Evolutionary conservation across 2,329 filamentous ascomycete species (phyloP), one percentile per base, ranked within the genome.

Genomic region (Aureobasidium sp.): DNA sequence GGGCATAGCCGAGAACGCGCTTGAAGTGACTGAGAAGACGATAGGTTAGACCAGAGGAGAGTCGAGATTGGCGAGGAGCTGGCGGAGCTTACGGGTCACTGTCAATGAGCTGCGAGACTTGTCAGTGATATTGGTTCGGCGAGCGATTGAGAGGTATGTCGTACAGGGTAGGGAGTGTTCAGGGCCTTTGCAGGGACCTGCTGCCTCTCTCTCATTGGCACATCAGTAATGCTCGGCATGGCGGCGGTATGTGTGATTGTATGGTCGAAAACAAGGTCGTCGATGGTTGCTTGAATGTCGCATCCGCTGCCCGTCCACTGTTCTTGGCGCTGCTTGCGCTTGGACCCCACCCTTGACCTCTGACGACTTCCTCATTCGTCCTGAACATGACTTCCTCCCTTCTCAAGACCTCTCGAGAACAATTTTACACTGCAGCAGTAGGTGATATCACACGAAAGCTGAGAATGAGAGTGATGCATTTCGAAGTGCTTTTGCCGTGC

Each of bases 1-100:
- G 86, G 66, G 92, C 89, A 83, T 99, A 99, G 72, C 85, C 78
- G 66, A 97, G 76, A 20, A 97, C 94, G 74, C 94, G 88, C 77
- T 86, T 90, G 77, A 97, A 88, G 78, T 99, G 94, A 71, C 91
- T 96, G 70, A 44, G 29, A 67, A 37, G 68, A 68, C 20, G 69
- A 57, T 17, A 34, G 23, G 37, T 42, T 37, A 71, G 62, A 36
- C 23, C 27, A 42, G 55, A n/a, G 37, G 63, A 61, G 29, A 59
- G 37, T 60, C 63, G 63, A 52, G 58, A 61, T 63, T 51, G 4
- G 58, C 32, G 56, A 57, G 55, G 47, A 63, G 57, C 20, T 53
- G 39, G 68, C 62, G n/a, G 68, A 63, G 62, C 87, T 74, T 92
- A 97, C 92, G 94, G 94, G 78, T 99, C 94, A 80, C 90, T 95